Evolutionary conservation across 31 red algal genomes (phyloP).

Genomic region (Odonthalia washingtoniensis): DNA sequence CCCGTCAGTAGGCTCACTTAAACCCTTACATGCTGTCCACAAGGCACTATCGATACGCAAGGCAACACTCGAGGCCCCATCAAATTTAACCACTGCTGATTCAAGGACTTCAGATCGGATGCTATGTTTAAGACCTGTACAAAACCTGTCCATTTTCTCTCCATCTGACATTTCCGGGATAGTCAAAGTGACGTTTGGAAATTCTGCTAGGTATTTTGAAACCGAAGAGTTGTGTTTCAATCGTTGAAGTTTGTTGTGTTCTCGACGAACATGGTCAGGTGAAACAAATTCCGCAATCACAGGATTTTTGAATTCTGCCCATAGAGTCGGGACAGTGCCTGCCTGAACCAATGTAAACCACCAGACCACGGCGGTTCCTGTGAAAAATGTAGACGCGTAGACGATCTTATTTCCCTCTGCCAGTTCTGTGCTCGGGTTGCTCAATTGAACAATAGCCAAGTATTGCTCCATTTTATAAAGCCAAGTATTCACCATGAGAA

Average conservation of each 20-base stretch:
- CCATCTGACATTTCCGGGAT: neutral
- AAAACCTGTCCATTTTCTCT: neutral
- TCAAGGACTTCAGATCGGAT: neutral
- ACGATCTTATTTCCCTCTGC: slow-evolving; percentile 11
- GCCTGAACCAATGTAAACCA: slow-evolving; percentile 6
- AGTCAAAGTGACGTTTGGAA: slow-evolving; percentile 3
- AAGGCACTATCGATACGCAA: slow-evolving; percentile 5
- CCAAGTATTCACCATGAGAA: too few species aligned
- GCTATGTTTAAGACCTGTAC: neutral
- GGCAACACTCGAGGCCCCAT: neutral
- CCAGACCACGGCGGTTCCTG: neutral
- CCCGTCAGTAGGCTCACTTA: neutral
- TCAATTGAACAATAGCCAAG: neutral
- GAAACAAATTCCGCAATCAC: neutral
- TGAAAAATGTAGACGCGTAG: slow-evolving; percentile 30
- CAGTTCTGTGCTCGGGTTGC: neutral
- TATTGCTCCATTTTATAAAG: slow-evolving; percentile 22
- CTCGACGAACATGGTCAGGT: neutral
- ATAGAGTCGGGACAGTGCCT: neutral
- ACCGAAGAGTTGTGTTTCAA: neutral
- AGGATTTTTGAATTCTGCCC: neutral
- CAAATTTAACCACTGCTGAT: neutral
- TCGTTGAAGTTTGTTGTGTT: neutral
- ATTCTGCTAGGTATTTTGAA: neutral
- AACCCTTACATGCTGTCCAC: neutral